phyloP scores from a whole-genome alignment of 2,329 filamentous ascomycete species.

The Clonostachys rosea region DNA sequence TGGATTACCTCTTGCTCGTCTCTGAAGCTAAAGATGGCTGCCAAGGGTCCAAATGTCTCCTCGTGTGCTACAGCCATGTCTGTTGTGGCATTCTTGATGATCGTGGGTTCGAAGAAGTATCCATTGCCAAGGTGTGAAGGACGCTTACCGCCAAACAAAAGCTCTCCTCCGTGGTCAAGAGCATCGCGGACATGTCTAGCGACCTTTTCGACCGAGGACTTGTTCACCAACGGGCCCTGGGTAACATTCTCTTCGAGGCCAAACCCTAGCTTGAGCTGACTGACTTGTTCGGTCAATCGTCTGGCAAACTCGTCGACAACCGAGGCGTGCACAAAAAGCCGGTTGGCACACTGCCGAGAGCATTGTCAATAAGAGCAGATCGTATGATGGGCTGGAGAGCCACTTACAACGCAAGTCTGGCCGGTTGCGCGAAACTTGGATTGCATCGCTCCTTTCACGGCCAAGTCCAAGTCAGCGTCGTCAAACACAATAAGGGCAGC shows the following conservation, averaged over 20 bases:
- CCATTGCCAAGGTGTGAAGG: slow-evolving; percentile 66
- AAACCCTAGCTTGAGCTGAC: slow-evolving; percentile 69
- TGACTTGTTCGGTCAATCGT: slow-evolving; percentile 68
- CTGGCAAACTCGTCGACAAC: slow-evolving; percentile 72
- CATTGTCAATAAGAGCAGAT: no score
- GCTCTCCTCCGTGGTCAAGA: slow-evolving; percentile 67
- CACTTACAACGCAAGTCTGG: slow-evolving; percentile 75
- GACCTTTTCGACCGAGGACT: slow-evolving; percentile 75
- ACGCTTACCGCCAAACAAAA: slow-evolving; percentile 71
- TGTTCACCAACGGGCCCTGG: slow-evolving; percentile 82
- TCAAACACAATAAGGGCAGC: slow-evolving; percentile 97
- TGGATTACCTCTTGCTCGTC: slow-evolving; percentile 84
- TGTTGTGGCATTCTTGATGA: slow-evolving; percentile 79
- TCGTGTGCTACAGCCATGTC: slow-evolving; percentile 83
- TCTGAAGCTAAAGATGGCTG: slow-evolving; percentile 82
- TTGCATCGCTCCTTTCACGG: slow-evolving; percentile 76
- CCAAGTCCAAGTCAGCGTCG: slow-evolving; percentile 82
- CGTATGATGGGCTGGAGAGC: no score
- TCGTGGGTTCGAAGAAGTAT: slow-evolving; percentile 89
- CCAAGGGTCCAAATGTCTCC: slow-evolving; percentile 94
- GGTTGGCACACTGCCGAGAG: slow-evolving; percentile 59
- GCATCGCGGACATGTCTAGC: slow-evolving; percentile 78
- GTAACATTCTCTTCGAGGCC: slow-evolving; percentile 68
- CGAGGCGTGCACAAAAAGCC: slow-evolving; percentile 73
- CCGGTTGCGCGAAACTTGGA: slow-evolving; percentile 93